Conservation (phyloP, 164 flowering plant genomes). For the Malania oleifera region DNA sequence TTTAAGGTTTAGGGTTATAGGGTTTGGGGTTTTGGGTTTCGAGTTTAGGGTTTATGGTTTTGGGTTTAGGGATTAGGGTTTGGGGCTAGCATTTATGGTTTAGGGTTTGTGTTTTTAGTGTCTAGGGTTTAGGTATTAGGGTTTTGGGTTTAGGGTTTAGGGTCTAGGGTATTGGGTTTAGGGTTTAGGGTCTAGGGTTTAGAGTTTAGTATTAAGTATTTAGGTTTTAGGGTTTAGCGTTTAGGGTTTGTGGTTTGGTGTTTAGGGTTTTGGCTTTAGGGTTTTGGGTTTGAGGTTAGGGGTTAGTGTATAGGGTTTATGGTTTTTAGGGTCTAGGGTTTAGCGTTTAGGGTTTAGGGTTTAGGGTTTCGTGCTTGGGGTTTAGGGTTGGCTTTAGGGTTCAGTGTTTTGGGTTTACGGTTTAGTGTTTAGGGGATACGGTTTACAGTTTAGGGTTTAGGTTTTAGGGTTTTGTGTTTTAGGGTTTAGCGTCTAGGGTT, state of each 20-base stretch:
- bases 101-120: not conserved
- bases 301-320: too few relatives aligned
- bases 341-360: not conserved
- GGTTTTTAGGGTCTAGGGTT: too few relatives aligned
- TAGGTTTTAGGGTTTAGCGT: too few relatives aligned
- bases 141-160: slow-evolving; percentile 1
- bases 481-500: too few relatives aligned
- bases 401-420: not conserved
- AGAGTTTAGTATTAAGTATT: too few relatives aligned
- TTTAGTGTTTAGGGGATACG: not conserved
- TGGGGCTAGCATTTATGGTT: not conserved
- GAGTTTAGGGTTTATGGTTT: too few relatives aligned
- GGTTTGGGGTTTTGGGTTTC: too few relatives aligned
- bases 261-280: too few relatives aligned
- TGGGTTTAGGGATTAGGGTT: not conserved
- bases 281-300: too few relatives aligned
- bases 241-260: too few relatives aligned
- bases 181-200: not conserved
- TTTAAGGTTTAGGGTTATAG: not conserved
- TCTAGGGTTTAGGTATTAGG: not conserved
- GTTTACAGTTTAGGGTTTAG: too few relatives aligned
- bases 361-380: not conserved
- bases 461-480: too few relatives aligned
- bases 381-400: not conserved
- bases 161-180: not conserved